These are phyloP conservation scores for Trichoderma atroviride DNA, from an alignment of 2,329 filamentous ascomycete species.

Conservation along the genomic window DNA sequence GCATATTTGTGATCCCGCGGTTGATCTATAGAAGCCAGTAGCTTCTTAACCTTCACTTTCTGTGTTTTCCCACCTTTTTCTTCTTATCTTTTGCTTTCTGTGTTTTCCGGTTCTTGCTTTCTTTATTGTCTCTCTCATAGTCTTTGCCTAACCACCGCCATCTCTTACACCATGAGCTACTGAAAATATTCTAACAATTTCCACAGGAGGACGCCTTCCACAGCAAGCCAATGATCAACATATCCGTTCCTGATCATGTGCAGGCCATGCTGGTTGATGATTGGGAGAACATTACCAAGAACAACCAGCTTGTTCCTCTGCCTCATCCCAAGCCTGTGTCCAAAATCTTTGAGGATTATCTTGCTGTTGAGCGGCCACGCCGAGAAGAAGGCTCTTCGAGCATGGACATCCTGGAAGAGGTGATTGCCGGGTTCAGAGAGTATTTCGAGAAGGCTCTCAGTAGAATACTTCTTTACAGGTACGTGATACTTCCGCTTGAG, in stretches of 20 bases:
- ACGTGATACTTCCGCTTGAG: conserved; percentile 31
- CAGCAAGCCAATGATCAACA: conserved; percentile 79
- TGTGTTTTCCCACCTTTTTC: not conserved
- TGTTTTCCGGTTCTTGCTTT: not conserved
- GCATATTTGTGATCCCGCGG: not conserved
- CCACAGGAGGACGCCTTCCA: conserved; percentile 84
- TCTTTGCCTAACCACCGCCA: not conserved
- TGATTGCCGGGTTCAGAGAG: conserved; percentile 80
- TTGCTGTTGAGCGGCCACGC: conserved; percentile 67
- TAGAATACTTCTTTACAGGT: conserved; percentile 83
- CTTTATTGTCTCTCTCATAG: not conserved
- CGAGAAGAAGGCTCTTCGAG: conserved; percentile 69
- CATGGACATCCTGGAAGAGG: conserved; percentile 85
- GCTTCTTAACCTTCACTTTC: not conserved
- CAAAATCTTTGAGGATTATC: conserved; percentile 79
- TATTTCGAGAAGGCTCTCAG: conserved; percentile 93
- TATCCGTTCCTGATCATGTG: conserved; percentile 83
- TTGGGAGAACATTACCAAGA: conserved; percentile 98
- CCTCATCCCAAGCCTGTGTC: conserved; percentile 76
- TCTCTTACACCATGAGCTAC: not conserved
- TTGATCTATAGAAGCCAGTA: not conserved
- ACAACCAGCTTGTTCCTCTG: conserved; percentile 83
- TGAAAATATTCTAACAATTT: conserved; percentile 29
- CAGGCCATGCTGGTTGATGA: conserved; percentile 95
- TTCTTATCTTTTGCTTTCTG: not conserved